phyloP scores from a whole-genome alignment of 2,329 filamentous ascomycete genomes.

The Malbranchea zuffiana region DNA sequence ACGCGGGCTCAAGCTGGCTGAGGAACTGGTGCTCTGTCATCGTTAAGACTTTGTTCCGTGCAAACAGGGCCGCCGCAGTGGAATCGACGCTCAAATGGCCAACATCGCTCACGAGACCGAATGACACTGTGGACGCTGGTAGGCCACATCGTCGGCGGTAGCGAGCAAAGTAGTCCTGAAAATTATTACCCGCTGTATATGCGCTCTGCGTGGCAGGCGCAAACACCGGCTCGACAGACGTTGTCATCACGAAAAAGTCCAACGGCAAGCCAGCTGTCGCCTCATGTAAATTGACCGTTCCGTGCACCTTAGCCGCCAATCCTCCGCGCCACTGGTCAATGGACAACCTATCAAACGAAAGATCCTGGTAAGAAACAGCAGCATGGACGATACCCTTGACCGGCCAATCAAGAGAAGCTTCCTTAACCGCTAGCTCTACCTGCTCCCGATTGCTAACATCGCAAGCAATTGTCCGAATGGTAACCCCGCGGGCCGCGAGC shows the following conservation, averaged over 20 bases:
- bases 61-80: slow-evolving; percentile 5
- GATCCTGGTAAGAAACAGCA: slow-evolving; percentile 11
- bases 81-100: slow-evolving; percentile 4
- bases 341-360: slow-evolving; percentile 14
- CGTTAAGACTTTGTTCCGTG: slow-evolving; percentile 15
- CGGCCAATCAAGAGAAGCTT: slow-evolving; percentile 7
- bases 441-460: slow-evolving; percentile 7
- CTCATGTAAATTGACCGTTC: slow-evolving; percentile 19
- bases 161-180: slow-evolving; percentile 21
- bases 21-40: slow-evolving; percentile 18
- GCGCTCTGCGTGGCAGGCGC: slow-evolving; percentile 16
- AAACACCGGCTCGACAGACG: slow-evolving; percentile 13
- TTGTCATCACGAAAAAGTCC: slow-evolving; percentile 20
- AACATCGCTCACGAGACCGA: slow-evolving; percentile 18
- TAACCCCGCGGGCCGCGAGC: slow-evolving; percentile 5
- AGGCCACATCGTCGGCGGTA: slow-evolving; percentile 18
- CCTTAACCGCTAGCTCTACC: slow-evolving; percentile 2
- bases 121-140: slow-evolving; percentile 17
- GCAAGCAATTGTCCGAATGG: slow-evolving; percentile 2
- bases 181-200: slow-evolving; percentile 23
- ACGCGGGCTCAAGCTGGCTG: slow-evolving; percentile 18
- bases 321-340: slow-evolving; percentile 14
- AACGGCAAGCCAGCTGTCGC: slow-evolving; percentile 14
- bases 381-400: slow-evolving; percentile 18
- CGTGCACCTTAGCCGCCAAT: slow-evolving; percentile 19